Evolutionary conservation across 495 filamentous ascomycete species (phyloP).

Genomic region (Chlorociboria aeruginascens): DNA sequence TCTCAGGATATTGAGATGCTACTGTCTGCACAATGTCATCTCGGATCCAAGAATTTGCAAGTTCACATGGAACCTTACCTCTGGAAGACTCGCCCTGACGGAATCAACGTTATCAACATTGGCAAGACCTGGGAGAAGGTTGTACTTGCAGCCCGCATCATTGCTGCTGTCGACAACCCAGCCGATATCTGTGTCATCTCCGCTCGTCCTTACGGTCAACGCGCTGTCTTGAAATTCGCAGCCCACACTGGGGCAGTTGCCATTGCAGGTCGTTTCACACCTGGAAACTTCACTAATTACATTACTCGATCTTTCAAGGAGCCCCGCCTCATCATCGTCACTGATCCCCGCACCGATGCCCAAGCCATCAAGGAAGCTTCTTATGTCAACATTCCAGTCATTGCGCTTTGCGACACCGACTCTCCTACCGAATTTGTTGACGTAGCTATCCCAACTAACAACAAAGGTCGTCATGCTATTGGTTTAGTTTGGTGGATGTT

Average conservation of each 20-base stretch:
- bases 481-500: slow-evolving; percentile 99
- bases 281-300: slow-evolving; percentile 99
- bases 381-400: slow-evolving; percentile 99
- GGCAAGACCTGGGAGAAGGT: slow-evolving; percentile 99
- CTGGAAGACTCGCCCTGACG: slow-evolving; percentile 96
- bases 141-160: slow-evolving; percentile 93
- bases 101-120: slow-evolving; percentile 97
- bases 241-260: slow-evolving; percentile 92
- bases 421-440: slow-evolving; percentile 99
- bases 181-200: slow-evolving; percentile 98
- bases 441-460: slow-evolving; percentile 99
- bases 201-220: slow-evolving; percentile 97
- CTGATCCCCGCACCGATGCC: slow-evolving; percentile 97
- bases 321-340: slow-evolving; percentile 97
- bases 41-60: slow-evolving; percentile 97
- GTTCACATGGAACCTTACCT: slow-evolving; percentile 99
- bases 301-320: slow-evolving; percentile 99
- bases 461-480: slow-evolving; percentile 98
- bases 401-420: slow-evolving; percentile 97
- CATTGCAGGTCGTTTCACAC: slow-evolving; percentile 98
- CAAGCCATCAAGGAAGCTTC: slow-evolving; percentile 99
- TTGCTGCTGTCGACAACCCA: slow-evolving; percentile 97
- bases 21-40: slow-evolving; percentile 88
- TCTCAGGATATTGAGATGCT: slow-evolving; percentile 95
- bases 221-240: slow-evolving; percentile 98